Base-by-base conservation (phyloP, 1,284 basidiomycete species). In the Ustilago xerochloae region DNA sequence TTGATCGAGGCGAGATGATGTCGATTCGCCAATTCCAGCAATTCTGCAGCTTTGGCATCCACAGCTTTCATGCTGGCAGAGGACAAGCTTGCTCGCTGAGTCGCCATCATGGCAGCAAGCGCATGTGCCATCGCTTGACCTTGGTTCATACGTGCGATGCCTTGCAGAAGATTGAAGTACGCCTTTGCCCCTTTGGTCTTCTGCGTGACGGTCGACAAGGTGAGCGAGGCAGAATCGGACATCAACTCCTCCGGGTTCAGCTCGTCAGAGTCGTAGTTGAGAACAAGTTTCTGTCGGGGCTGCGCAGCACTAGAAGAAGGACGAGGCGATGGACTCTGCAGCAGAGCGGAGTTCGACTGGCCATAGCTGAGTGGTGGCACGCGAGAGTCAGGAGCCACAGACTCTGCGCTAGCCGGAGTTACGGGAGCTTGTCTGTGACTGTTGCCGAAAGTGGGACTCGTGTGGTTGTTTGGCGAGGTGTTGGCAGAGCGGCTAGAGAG, bases 81-180 rank as follows among this genome's bases (percentile, higher is more conserved):
- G 13, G 16, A 10, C 6, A 52, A n/a, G 10, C 48, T 67, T 50
- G 53, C 61, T 32, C 61, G 64, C 9, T 54, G 64, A 0, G 57
- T 61, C 5, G 70, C 70, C 13, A 59, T 39, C 45, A 73, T 43
- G 9, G 64, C 70, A 4, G 70, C 70, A 12, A 73, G 61, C 2
- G 70, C 70, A 39, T 73, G 70, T 0, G 70, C 64, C 70, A 73
- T 73, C 0, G 70, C 70, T 32, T 64, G 64, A n/a, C 70, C 70
- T 53, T 73, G 70, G 7, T 16, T 12, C 53, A 73, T 36, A 22
- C 57, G 41, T 2, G 64, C 70, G 24, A 73, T 62, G 22, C 32
- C 54, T 32, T 63, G 61, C 9, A 73, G 61, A 18, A 73, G 33
- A 18, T 32, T 47, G 22, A 67, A 67, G 56, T 61, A 73, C 20